These are phyloP conservation scores for Vigna reflexopilosa DNA, from an alignment of 306 rosid species.

Conservation along the genomic window DNA sequence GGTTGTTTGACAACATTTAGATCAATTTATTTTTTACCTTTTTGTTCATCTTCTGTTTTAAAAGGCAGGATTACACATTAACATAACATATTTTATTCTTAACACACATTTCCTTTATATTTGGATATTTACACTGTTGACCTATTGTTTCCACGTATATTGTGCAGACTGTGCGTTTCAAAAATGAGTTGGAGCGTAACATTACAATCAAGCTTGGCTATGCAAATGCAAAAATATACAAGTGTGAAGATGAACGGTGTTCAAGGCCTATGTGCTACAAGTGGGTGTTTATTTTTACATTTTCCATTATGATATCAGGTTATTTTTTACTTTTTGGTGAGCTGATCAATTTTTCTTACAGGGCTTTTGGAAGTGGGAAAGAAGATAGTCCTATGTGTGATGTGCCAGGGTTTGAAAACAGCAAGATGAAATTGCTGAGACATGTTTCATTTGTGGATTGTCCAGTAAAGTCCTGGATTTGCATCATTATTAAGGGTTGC, in stretches of 20 bases:
- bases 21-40: neutral
- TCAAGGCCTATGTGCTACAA: constrained; percentile 94
- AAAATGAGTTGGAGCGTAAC: constrained; percentile 95
- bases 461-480: constrained; percentile 58
- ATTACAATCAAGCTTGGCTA: constrained; percentile 97
- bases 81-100: constrained; percentile 19
- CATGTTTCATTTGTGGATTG: constrained; percentile 98
- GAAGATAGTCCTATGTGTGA: constrained; percentile 92
- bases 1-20: neutral
- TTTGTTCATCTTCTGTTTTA: neutral
- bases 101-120: neutral
- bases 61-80: neutral
- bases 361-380: constrained; percentile 99
- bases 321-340: constrained; percentile 37
- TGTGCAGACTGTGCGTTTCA: constrained; percentile 89
- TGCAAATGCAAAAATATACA: constrained; percentile 92
- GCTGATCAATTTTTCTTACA: constrained; percentile 32
- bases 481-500: neutral
- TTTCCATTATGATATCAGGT: constrained; percentile 13
- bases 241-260: constrained; percentile 94
- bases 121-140: constrained; percentile 13
- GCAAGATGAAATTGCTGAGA: constrained; percentile 86
- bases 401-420: constrained; percentile 84
- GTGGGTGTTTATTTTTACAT: constrained; percentile 57
- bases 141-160: constrained; percentile 26